A percentile compares a stretch with the other conserved stretches of the same genome.
Evolutionary conservation across 352 stramenopile species (phyloP).

Genomic region (Pseudoperonospora humuli): DNA sequence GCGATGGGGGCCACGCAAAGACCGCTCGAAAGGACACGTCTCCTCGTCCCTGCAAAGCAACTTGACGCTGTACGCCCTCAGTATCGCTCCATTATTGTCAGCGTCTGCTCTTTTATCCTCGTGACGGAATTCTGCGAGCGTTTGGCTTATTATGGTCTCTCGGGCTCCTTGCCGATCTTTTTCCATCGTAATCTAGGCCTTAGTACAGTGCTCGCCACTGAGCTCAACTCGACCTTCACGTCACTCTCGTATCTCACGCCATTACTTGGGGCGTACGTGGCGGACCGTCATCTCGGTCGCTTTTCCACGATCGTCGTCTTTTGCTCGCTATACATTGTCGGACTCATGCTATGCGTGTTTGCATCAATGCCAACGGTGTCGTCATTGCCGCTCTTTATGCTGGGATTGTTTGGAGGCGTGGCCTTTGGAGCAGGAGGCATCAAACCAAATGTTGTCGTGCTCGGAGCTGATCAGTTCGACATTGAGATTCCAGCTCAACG

Average conservation of each 20-base stretch:
- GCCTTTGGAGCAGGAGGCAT: constrained; percentile 64
- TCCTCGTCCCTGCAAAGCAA: constrained; percentile 21
- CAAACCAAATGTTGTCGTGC: constrained; percentile 70
- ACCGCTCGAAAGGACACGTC: no score
- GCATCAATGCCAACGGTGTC: constrained; percentile 43
- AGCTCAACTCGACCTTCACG: constrained; percentile 82
- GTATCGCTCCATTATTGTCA: constrained; percentile 75
- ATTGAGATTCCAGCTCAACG: constrained; percentile 56
- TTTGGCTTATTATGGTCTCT: constrained; percentile 76
- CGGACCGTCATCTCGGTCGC: constrained; percentile 68
- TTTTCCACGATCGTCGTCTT: constrained; percentile 77
- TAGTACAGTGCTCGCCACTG: constrained; percentile 70
- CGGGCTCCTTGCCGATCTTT: constrained; percentile 79
- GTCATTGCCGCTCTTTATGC: constrained; percentile 65
- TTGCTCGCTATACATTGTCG: constrained; percentile 60
- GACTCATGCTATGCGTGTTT: constrained; percentile 63
- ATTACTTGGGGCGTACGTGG: constrained; percentile 73
- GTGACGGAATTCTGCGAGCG: constrained; percentile 84
- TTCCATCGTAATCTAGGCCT: constrained; percentile 82
- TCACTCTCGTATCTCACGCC: constrained; percentile 82
- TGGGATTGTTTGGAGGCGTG: constrained; percentile 78
- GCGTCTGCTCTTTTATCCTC: constrained; percentile 84
- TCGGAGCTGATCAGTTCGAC: constrained; percentile 80
- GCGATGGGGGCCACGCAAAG: no score
- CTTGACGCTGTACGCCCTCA: constrained; percentile 1